These are phyloP conservation scores for Chrysoporthe deuterocubensis DNA, from an alignment of 2,329 filamentous ascomycete genomes.

Conservation along the genomic window DNA sequence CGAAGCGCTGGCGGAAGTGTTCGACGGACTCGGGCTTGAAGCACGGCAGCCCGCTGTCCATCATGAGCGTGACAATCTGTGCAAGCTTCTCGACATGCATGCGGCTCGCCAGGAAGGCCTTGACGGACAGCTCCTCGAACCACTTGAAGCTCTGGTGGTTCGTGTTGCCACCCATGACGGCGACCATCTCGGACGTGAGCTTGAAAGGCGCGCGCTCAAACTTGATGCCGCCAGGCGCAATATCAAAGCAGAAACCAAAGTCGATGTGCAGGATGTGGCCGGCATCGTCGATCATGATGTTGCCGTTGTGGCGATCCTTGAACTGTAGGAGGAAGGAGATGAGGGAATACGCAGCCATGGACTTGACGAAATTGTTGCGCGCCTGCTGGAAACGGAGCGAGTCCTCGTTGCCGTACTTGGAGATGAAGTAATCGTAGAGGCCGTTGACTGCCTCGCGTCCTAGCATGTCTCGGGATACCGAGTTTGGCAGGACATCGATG, in stretches of 20 bases:
- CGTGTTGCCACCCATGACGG: constrained; percentile 93
- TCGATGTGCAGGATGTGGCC: constrained; percentile 99
- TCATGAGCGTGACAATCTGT: constrained; percentile 91
- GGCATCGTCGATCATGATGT: constrained; percentile 98
- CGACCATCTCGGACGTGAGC: constrained; percentile 94
- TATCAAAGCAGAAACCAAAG: constrained; percentile 99
- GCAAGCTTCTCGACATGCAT: constrained; percentile 87
- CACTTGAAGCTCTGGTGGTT: constrained; percentile 88
- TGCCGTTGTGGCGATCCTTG: constrained; percentile 98
- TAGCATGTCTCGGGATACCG: constrained; percentile 97
- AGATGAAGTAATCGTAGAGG: constrained; percentile 96
- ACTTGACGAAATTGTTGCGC: constrained; percentile 96
- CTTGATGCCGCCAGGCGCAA: constrained; percentile 93
- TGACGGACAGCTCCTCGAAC: constrained; percentile 96
- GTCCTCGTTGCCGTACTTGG: constrained; percentile 96
- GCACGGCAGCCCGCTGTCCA: constrained; percentile 93
- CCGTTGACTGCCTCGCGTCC: constrained; percentile 97
- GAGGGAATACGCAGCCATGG: constrained; percentile 97
- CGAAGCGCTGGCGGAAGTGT: constrained; percentile 91
- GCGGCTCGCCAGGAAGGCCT: constrained; percentile 87
- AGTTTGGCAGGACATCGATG: constrained; percentile 97
- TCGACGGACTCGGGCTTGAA: constrained; percentile 96
- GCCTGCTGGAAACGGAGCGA: constrained; percentile 94
- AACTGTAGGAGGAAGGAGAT: constrained; percentile 97
- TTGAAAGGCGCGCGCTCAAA: constrained; percentile 99